Evolutionary conservation across 441 rosid species (phyloP).

Genomic region (Aquilaria agallochum): DNA sequence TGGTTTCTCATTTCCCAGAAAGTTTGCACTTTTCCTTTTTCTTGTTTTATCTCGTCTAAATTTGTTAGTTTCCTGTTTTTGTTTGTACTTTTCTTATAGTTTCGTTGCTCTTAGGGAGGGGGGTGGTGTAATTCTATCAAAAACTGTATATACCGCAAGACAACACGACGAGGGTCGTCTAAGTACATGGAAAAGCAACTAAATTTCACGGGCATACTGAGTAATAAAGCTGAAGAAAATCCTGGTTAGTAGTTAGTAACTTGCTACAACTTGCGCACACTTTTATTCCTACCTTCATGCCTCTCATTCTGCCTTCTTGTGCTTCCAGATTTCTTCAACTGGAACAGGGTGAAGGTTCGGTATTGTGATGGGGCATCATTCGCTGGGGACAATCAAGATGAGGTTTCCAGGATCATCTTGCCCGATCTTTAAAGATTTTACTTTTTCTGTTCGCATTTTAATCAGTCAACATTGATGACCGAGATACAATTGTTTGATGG

Average conservation of each 20-base stretch:
- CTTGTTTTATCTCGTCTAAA: background rate
- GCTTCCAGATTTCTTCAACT: constrained; percentile 70
- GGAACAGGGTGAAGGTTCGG: constrained; percentile 87
- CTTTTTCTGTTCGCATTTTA: background rate
- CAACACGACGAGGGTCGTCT: constrained; percentile 75
- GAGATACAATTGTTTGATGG: background rate
- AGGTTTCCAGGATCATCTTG: constrained; percentile 30
- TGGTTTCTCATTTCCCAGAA: background rate
- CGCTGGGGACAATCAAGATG: constrained; percentile 62
- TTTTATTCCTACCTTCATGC: background rate
- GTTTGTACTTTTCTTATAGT: background rate
- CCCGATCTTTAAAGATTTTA: background rate
- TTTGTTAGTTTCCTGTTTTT: background rate
- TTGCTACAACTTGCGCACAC: background rate
- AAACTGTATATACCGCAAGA: constrained; percentile 57
- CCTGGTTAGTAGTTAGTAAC: constrained; percentile 26
- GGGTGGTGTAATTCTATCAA: constrained; percentile 68
- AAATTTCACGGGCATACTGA: constrained; percentile 66
- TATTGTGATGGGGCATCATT: constrained; percentile 97
- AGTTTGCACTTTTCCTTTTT: constrained; percentile 5
- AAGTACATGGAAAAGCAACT: constrained; percentile 58
- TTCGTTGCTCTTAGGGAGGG: constrained; percentile 48
- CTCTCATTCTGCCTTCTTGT: background rate
- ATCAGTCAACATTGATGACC: background rate
- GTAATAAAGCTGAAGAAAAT: constrained; percentile 59